Evolutionary conservation across 257 asterid species (phyloP).

Genomic region (Gardenia jasminoides): DNA sequence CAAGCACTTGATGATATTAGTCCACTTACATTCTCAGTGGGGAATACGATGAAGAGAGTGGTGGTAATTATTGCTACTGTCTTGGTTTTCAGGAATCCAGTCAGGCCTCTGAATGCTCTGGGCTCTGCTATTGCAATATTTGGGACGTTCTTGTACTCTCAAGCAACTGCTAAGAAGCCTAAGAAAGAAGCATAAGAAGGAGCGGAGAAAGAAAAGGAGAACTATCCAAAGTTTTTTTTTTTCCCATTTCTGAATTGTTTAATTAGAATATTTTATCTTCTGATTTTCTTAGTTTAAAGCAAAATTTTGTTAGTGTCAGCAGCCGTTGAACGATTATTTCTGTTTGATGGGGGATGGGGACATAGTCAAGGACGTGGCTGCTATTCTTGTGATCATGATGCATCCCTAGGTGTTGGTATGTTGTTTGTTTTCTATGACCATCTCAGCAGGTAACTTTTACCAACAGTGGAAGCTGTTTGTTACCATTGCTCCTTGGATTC

Average conservation of each 20-base stretch:
- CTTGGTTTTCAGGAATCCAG: slow-evolving; percentile 90
- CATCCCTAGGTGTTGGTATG: background rate
- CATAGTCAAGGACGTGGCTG: background rate
- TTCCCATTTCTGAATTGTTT: slow-evolving; percentile 8
- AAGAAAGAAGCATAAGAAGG: slow-evolving; percentile 54
- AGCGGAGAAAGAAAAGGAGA: slow-evolving; percentile 51
- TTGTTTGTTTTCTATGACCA: background rate
- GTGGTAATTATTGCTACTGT: slow-evolving; percentile 88
- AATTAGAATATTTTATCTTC: slow-evolving; percentile 17
- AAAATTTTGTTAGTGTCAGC: slow-evolving; percentile 9
- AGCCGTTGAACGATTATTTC: background rate
- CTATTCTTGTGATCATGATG: background rate
- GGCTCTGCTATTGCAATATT: slow-evolving; percentile 86
- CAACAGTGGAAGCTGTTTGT: background rate
- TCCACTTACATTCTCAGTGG: slow-evolving; percentile 86
- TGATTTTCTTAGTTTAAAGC: slow-evolving; percentile 6
- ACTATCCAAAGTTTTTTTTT: slow-evolving; percentile 25
- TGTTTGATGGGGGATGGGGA: background rate
- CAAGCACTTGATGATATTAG: slow-evolving; percentile 96
- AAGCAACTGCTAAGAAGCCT: slow-evolving; percentile 74
- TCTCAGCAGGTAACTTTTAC: background rate
- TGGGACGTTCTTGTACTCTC: slow-evolving; percentile 87
- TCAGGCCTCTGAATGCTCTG: slow-evolving; percentile 78
- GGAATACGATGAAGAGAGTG: slow-evolving; percentile 96
- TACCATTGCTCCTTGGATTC: background rate